Percentiles rank a stretch among this genome's conserved stretches.
These are phyloP conservation scores for Vanrija sp. DNA, from an alignment of 1,284 basidiomycete species.

Conservation along the genomic window DNA sequence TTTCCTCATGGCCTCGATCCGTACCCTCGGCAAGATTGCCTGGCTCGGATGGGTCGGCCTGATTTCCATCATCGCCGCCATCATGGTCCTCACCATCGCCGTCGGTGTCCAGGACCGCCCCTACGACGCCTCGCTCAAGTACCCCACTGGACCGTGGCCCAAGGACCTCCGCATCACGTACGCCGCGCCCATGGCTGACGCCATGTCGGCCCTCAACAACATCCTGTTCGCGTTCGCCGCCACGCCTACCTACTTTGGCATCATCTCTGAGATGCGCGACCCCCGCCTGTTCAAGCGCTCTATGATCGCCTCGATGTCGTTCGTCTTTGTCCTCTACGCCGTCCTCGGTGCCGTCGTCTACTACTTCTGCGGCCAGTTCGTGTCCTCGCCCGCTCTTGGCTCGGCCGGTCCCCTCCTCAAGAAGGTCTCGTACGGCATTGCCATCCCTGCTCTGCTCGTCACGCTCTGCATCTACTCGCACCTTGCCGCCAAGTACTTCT, in stretches of 20 bases:
- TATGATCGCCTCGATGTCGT: conserved; percentile 20
- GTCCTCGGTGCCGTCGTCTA: conserved; percentile 26
- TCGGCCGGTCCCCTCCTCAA: conserved; percentile 45
- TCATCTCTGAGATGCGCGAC: conserved; percentile 39
- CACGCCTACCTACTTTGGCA: conserved; percentile 26
- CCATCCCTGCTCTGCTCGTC: conserved; percentile 38
- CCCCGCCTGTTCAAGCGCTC: conserved; percentile 25
- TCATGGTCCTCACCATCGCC: conserved; percentile 45
- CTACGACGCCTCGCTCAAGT: conserved; percentile 20
- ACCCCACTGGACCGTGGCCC: conserved; percentile 20
- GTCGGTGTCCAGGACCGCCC: conserved; percentile 46
- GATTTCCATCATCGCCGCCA: conserved; percentile 34
- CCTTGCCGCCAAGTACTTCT: conserved; percentile 37
- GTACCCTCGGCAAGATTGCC: conserved; percentile 43
- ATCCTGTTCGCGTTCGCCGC: conserved; percentile 27
- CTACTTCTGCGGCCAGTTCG: conserved; percentile 43
- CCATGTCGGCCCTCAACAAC: conserved; percentile 38
- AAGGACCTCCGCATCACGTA: conserved; percentile 25
- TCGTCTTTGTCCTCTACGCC: conserved; percentile 26
- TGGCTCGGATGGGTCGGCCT: conserved; percentile 45
- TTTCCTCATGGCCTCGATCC: conserved; percentile 33
- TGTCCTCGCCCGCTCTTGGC: conserved; percentile 45
- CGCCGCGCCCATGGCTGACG: conserved; percentile 33
- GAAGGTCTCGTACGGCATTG: conserved; percentile 47
- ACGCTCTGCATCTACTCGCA: conserved; percentile 21